These are phyloP conservation scores for Cyberlindnera mississippiensis DNA, from an alignment of 805 yeast species.

Conservation along the genomic window DNA sequence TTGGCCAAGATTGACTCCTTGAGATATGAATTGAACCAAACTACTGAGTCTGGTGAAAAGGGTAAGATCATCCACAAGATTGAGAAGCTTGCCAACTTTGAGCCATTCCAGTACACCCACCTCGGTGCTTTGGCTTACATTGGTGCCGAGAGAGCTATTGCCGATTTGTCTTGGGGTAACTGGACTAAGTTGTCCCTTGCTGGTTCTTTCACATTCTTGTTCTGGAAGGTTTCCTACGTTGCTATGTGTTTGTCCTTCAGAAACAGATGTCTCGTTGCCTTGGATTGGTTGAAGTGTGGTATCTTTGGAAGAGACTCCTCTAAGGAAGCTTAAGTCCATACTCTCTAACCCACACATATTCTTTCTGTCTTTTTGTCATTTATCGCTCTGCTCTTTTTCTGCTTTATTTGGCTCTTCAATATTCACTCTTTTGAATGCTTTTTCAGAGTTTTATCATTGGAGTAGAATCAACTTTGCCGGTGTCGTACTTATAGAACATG, in stretches of 20 bases:
- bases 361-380: neutral
- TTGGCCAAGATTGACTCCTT: slow-evolving; percentile 58
- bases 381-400: neutral
- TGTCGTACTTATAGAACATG: no score
- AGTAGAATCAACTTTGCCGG: no score
- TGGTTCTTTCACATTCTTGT: slow-evolving; percentile 81
- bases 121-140: slow-evolving; percentile 93
- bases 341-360: neutral
- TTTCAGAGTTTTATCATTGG: no score
- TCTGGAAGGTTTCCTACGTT: slow-evolving; percentile 94
- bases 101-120: slow-evolving; percentile 76
- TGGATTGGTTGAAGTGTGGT: slow-evolving; percentile 87
- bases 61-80: slow-evolving; percentile 29
- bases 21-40: slow-evolving; percentile 37
- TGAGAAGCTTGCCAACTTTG: slow-evolving; percentile 43
- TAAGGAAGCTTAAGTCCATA: slow-evolving; percentile 19
- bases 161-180: slow-evolving; percentile 78
- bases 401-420: no score
- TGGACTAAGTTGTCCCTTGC: slow-evolving; percentile 79
- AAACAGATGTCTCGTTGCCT: slow-evolving; percentile 78
- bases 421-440: no score
- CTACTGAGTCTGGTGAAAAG: slow-evolving; percentile 38
- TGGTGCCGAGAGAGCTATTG: slow-evolving; percentile 91
- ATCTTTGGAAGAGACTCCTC: slow-evolving; percentile 85
- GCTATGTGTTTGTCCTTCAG: slow-evolving; percentile 88